Evolutionary conservation across 176 grass and related monocot genomes (phyloP).

Genomic region (Aegilops sharonensis): DNA sequence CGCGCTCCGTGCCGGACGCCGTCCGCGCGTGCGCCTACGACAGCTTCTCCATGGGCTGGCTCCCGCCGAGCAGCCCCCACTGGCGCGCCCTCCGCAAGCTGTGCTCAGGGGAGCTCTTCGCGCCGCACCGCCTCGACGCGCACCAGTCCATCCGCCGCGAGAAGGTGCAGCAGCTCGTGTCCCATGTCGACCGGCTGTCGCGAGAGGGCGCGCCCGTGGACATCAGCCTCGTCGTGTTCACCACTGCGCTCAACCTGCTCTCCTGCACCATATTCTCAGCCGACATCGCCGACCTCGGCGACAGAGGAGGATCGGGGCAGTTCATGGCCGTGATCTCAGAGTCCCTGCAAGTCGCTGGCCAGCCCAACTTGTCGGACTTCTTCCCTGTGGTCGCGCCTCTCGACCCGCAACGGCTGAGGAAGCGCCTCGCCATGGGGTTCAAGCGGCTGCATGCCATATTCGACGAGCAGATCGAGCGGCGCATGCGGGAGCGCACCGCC

Average conservation of each 20-base stretch:
- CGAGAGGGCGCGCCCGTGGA: not conserved
- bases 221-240: conserved; percentile 30
- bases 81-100: conserved; percentile 41
- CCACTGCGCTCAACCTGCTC: conserved; percentile 33
- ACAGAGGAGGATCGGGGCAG: conserved; percentile 19
- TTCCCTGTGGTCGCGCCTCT: conserved; percentile 36
- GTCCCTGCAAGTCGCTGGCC: not conserved
- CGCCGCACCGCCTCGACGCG: conserved; percentile 28
- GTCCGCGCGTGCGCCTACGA: not conserved
- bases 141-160: not conserved
- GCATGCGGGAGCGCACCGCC: not conserved
- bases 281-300: conserved; percentile 37
- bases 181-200: not conserved
- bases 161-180: conserved; percentile 27
- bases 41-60: not conserved
- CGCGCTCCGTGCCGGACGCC: conserved; percentile 19
- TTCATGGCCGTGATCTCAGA: conserved; percentile 33
- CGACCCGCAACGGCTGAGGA: conserved; percentile 42
- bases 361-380: conserved; percentile 45
- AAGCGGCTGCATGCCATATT: conserved; percentile 23
- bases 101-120: conserved; percentile 44
- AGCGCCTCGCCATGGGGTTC: not conserved
- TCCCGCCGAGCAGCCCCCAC: not conserved
- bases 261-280: conserved; percentile 47
- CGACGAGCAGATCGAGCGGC: conserved; percentile 40